These are phyloP conservation scores for Actinomucor elegans DNA, from an alignment of 371 early-diverging fungal species.

Conservation along the genomic window DNA sequence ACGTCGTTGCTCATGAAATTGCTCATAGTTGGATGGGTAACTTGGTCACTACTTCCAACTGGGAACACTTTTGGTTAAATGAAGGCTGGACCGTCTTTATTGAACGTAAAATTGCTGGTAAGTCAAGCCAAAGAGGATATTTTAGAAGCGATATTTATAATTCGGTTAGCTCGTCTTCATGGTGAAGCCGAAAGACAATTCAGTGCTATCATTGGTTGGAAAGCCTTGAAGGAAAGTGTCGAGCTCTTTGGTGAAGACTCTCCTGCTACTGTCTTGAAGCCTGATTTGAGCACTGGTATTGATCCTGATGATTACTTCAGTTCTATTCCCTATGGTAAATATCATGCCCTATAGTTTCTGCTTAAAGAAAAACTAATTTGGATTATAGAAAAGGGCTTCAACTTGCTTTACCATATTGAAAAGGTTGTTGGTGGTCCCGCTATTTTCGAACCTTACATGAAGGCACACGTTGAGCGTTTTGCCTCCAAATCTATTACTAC, in stretches of 20 bases:
- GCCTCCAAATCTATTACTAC: conserved; percentile 87
- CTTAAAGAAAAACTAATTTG: not conserved
- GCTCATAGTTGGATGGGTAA: conserved; percentile 98
- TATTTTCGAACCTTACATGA: conserved; percentile 85
- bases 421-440: conserved; percentile 80
- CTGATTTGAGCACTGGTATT: conserved; percentile 69
- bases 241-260: conserved; percentile 75
- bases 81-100: conserved; percentile 96
- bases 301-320: conserved; percentile 97
- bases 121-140: too few relatives aligned
- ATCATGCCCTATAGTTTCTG: not conserved
- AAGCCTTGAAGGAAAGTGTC: conserved; percentile 77
- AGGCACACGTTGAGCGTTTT: conserved; percentile 82
- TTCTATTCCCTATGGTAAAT: conserved; percentile 84
- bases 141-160: too few relatives aligned
- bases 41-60: conserved; percentile 87
- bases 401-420: conserved; percentile 90
- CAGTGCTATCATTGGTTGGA: conserved; percentile 78
- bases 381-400: conserved; percentile 85
- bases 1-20: conserved; percentile 98
- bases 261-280: conserved; percentile 78
- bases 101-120: conserved; percentile 88
- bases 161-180: conserved; percentile 59
- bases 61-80: conserved; percentile 93
- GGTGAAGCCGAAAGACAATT: conserved; percentile 88